Percentiles rank a stretch among this genome's conserved stretches.
phyloP scores from a whole-genome alignment of 2,329 filamentous ascomycete genomes.

The Penicillium sp. region DNA sequence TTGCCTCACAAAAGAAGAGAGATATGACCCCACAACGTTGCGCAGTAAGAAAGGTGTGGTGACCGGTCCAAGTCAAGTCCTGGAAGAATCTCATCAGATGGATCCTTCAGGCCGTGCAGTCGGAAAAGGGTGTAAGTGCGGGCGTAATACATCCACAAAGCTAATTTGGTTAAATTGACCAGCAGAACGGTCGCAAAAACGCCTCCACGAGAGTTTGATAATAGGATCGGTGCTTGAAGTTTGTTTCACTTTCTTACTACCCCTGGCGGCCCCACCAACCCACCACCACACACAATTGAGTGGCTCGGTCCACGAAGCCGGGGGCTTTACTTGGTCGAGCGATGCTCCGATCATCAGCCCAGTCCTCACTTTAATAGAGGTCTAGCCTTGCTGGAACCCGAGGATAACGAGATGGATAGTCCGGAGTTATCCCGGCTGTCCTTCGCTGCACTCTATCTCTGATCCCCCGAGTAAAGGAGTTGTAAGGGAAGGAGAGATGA shows the following conservation, averaged over 20 bases:
- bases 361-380: slow-evolving; percentile 11
- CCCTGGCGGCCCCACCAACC: slow-evolving; percentile 17
- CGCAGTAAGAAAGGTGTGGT: slow-evolving; percentile 7
- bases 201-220: slow-evolving; percentile 5
- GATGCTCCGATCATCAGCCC: slow-evolving; percentile 11
- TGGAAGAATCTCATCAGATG: slow-evolving; percentile 4
- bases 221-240: slow-evolving; percentile 17
- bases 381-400: neutral
- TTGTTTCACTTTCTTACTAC: slow-evolving; percentile 24
- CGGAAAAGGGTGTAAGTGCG: neutral
- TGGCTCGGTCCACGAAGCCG: slow-evolving; percentile 5
- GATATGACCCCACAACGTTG: slow-evolving; percentile 8
- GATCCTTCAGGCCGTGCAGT: neutral
- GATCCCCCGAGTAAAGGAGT: neutral
- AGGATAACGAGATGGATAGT: neutral
- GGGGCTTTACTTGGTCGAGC: slow-evolving; percentile 9
- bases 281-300: slow-evolving; percentile 20
- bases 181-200: neutral
- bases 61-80: neutral
- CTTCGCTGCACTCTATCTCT: neutral
- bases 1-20: neutral
- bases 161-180: slow-evolving; percentile 7
- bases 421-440: neutral
- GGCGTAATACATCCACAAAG: slow-evolving; percentile 8
- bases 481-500: neutral